Percentiles rank a stretch among this genome's conserved stretches.
These are phyloP conservation scores for Paulownia fortunei DNA, from an alignment of 257 asterid species.

Conservation along the genomic window DNA sequence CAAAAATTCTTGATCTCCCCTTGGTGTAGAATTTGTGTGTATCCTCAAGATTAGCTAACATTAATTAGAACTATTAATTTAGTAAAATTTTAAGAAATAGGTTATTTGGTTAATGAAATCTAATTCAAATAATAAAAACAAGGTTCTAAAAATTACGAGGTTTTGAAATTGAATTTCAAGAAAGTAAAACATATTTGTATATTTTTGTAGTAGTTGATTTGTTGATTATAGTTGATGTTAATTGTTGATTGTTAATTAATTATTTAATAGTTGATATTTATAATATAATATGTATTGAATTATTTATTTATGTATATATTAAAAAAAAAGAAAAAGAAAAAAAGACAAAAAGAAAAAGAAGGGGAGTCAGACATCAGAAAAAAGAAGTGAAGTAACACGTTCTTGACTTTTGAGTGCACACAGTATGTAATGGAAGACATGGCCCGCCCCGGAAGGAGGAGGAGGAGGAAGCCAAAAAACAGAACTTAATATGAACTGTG, in stretches of 20 bases:
- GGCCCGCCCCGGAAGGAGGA: neutral
- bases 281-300: neutral
- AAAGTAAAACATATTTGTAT: too few species aligned
- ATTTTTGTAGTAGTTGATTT: too few species aligned
- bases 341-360: neutral
- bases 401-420: slow-evolving; percentile 27
- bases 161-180: too few species aligned
- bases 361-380: neutral
- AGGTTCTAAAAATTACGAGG: too few species aligned
- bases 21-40: too few species aligned
- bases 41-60: too few species aligned
- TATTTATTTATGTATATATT: too few species aligned
- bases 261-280: neutral
- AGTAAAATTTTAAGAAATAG: neutral
- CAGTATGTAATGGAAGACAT: too few species aligned
- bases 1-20: too few species aligned
- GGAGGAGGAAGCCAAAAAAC: neutral
- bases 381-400: neutral
- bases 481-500: slow-evolving; percentile 28
- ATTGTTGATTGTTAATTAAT: neutral
- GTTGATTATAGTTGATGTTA: neutral
- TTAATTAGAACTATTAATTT: too few species aligned
- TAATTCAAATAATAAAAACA: neutral
- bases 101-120: neutral
- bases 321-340: neutral